Conservation (phyloP, 345 rosid species). For the Tarenaya hassleriana region DNA sequence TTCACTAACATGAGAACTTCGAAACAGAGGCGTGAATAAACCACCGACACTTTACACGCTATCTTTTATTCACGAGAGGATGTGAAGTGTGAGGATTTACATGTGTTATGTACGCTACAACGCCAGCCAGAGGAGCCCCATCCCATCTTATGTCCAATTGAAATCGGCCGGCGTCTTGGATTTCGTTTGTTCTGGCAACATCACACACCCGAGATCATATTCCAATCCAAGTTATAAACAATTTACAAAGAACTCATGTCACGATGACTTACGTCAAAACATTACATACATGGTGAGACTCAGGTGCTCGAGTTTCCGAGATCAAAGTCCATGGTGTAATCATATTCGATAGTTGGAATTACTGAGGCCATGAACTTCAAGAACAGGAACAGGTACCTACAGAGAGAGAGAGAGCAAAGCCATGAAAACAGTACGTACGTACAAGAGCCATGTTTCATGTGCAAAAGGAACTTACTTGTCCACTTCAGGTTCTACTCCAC, state of each 20-base stretch:
- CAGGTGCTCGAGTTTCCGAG: conserved; percentile 80
- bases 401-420: conserved; percentile 15
- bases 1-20: no score
- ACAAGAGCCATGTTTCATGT: background rate
- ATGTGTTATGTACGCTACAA: no score
- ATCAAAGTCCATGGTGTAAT: conserved; percentile 95
- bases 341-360: conserved; percentile 91
- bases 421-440: background rate
- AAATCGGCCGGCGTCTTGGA: background rate
- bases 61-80: no score
- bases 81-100: no score
- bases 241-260: background rate
- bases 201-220: background rate
- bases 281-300: conserved; percentile 20
- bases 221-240: conserved; percentile 6
- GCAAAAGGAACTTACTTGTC: conserved; percentile 57
- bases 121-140: no score
- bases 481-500: conserved; percentile 97
- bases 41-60: no score
- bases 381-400: conserved; percentile 83
- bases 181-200: conserved; percentile 5
- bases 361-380: conserved; percentile 92
- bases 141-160: no score
- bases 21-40: no score
- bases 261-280: background rate